Base-by-base conservation (phyloP, 495 filamentous ascomycete species). In the Lineolata rhizophorae region DNA sequence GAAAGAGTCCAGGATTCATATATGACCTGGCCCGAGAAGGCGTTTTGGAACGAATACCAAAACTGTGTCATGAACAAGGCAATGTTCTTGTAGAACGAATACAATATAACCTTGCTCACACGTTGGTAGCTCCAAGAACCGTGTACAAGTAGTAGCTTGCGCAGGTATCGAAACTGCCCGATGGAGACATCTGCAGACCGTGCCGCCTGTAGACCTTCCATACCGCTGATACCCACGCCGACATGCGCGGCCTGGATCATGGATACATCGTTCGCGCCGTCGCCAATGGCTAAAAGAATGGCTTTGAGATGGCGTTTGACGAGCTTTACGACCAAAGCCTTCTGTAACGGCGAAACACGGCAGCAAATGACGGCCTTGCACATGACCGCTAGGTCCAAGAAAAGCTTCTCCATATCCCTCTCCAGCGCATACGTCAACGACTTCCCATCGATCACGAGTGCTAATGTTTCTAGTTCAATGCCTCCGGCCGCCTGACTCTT, bases 161-260 rank as follows among this genome's bases (percentile, higher is more conserved):
- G 74, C 27, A 99, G 67, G 54, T 75, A 99, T 37, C 90, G 72
- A 61, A 99, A 99, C 51, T 99, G 90, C 5, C 67, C 90, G 50
- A 99, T 94, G 6, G 84, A 68, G 20, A 99, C 79, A 60, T 99
- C 90, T 37, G 90, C 90, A 37, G 79, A 87, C 49, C 90, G 70
- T 26, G 90, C 90, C 24, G 87, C 87, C 55, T 99, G 87, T n/a
- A 99, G 71, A 63, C 90, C 90, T 64, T 99, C 90, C 20, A 92
- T 65, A 53, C 90, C 90, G 44, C 79, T 90, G 52, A 99, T 99
- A 50, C 90, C 90, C 31, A 99, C 82, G 37, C 90, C 90, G 40
- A 99, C 90, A 51, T 99, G 90, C 6, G 90, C 90, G 12, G 90
- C 90, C 57, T 99, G 90, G 40, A 95, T 99, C 90, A 95, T 99